These are phyloP conservation scores for Stagonosporopsis rhizophila DNA, from an alignment of 2,329 filamentous ascomycete species.

Conservation along the genomic window DNA sequence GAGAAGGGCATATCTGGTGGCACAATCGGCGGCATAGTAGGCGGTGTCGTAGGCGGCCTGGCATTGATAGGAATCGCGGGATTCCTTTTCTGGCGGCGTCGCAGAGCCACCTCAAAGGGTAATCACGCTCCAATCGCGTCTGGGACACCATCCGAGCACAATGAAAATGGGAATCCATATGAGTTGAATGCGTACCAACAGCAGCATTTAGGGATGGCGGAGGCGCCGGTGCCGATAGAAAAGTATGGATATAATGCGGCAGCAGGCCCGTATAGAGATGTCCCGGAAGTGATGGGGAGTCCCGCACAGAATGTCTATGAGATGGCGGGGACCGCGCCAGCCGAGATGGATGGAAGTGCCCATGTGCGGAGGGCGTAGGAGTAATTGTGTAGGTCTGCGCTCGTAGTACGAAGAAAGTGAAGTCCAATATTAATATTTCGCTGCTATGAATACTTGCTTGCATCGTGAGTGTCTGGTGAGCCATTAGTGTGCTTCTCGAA, in stretches of 20 bases:
- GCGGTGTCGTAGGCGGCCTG: conserved; percentile 24
- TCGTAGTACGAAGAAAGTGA: neutral
- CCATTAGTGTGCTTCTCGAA: no score
- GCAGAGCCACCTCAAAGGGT: conserved; percentile 5
- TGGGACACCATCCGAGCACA: conserved; percentile 10
- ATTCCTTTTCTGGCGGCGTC: conserved; percentile 20
- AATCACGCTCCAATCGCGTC: conserved; percentile 10
- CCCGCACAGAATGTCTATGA: neutral
- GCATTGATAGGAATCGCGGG: conserved; percentile 15
- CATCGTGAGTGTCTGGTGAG: no score
- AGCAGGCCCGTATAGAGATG: conserved; percentile 4
- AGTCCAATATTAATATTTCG: no score
- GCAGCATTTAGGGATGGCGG: conserved; percentile 6
- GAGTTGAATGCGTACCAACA: conserved; percentile 10
- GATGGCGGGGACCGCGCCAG: conserved; percentile 15
- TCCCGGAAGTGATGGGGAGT: conserved; percentile 8
- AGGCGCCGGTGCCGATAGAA: conserved; percentile 5
- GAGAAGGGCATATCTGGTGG: conserved; percentile 22
- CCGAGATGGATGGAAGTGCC: conserved; percentile 14
- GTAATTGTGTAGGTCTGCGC: neutral
- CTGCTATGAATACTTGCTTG: neutral
- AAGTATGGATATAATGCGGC: conserved; percentile 18
- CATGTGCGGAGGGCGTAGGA: neutral
- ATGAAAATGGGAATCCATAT: conserved; percentile 19
- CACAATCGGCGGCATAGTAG: conserved; percentile 26